phyloP scores from a whole-genome alignment of 129 eudicot genomes.

The Lactuca sativa region DNA sequence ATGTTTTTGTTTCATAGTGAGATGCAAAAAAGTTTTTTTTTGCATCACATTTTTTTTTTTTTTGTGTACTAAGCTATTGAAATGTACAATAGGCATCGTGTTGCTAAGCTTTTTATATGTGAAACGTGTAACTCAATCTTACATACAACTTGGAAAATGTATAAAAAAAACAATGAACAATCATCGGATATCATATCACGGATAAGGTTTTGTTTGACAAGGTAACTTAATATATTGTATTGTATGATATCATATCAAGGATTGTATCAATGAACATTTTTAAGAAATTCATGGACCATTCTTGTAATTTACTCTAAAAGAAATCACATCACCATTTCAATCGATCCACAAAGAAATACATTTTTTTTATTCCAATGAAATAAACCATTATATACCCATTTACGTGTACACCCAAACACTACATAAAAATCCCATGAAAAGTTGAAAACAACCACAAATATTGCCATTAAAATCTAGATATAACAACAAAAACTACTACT shows the following conservation, averaged over 20 bases:
- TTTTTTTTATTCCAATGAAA: no score
- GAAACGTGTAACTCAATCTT: no score
- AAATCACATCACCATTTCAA: no score
- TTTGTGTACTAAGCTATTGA: slow-evolving; percentile 16
- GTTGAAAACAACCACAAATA: not conserved
- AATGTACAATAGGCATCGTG: not conserved
- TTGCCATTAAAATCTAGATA: not conserved
- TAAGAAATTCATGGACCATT: not conserved
- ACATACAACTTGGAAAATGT: not conserved
- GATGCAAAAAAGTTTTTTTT: slow-evolving; percentile 5
- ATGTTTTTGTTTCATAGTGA: slow-evolving; percentile 11
- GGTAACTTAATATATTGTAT: not conserved
- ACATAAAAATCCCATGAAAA: not conserved
- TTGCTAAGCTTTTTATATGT: slow-evolving; percentile 3
- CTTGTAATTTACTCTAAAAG: not conserved
- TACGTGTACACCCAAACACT: not conserved
- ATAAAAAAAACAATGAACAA: no score
- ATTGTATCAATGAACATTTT: no score
- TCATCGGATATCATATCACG: not conserved
- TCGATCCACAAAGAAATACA: no score
- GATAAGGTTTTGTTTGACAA: not conserved
- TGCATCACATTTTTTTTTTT: not conserved
- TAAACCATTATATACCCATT: not conserved
- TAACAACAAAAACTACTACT: not conserved
- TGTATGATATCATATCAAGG: no score